Evolutionary conservation across 805 yeast genomes (phyloP).

Genomic region (Monosporozyma aerobia): DNA sequence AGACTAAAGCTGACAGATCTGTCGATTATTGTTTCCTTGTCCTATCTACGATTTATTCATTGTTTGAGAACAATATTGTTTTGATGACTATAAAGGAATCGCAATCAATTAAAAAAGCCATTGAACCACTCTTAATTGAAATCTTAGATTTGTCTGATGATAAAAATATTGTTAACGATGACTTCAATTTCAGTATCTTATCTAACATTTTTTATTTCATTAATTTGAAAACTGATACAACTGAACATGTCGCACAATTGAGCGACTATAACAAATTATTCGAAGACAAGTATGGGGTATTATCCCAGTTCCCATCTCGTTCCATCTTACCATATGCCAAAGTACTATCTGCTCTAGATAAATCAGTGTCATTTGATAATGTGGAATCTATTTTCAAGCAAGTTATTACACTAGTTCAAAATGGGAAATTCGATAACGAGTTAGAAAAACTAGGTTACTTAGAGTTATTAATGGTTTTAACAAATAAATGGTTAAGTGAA

Average conservation of each 20-base stretch:
- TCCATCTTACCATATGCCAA: constrained; percentile 36
- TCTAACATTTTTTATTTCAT: constrained; percentile 31
- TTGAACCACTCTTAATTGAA: constrained; percentile 15
- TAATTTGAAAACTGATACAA: constrained; percentile 24
- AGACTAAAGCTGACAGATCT: constrained; percentile 4
- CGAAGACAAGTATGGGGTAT: constrained; percentile 15
- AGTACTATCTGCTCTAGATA: constrained; percentile 46
- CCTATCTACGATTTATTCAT: constrained; percentile 20
- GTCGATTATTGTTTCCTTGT: constrained; percentile 22
- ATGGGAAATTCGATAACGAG: not conserved
- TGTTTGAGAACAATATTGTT: constrained; percentile 18
- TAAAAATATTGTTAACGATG: constrained; percentile 14
- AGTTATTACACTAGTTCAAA: not conserved
- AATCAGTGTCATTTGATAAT: constrained; percentile 21
- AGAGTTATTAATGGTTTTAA: constrained; percentile 20
- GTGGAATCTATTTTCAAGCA: constrained; percentile 6
- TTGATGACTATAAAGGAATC: constrained; percentile 12
- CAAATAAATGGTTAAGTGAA: constrained; percentile 25
- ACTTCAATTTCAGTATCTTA: constrained; percentile 18
- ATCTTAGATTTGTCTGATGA: constrained; percentile 3
- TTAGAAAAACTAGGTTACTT: constrained; percentile 22
- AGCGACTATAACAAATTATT: constrained; percentile 34
- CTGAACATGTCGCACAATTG: constrained; percentile 38
- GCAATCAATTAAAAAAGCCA: constrained; percentile 10
- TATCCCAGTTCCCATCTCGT: constrained; percentile 17